phyloP scores from a whole-genome alignment of 441 rosid genomes.

The Euphorbia schlechtendalii region DNA sequence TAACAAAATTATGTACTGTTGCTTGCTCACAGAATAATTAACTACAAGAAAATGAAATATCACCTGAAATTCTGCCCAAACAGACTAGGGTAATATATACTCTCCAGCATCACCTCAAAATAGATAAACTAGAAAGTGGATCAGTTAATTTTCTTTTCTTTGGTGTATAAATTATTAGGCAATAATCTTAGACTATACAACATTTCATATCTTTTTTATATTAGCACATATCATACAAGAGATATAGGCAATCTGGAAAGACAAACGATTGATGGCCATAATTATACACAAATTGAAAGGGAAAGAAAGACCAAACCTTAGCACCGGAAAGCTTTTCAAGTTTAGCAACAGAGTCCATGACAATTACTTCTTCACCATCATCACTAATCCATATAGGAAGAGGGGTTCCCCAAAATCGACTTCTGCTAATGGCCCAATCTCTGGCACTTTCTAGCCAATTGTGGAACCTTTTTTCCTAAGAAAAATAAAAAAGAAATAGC shows the following conservation, averaged over 20 bases:
- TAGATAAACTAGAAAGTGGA: not conserved
- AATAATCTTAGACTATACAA: not conserved
- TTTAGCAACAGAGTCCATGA: constrained; percentile 76
- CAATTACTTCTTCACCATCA: constrained; percentile 70
- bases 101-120: not conserved
- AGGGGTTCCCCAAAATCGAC: constrained; percentile 99
- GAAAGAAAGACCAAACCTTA: constrained; percentile 45
- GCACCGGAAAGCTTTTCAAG: constrained; percentile 90
- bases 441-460: constrained; percentile 99
- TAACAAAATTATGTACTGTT: not conserved
- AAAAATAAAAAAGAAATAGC: not conserved
- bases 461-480: constrained; percentile 92
- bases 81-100: too few relatives aligned
- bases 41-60: not conserved
- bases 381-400: constrained; percentile 90
- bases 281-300: constrained; percentile 14
- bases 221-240: not conserved
- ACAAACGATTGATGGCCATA: not conserved
- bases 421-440: constrained; percentile 98
- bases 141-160: not conserved
- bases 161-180: not conserved
- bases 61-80: too few relatives aligned
- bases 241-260: not conserved
- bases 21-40: not conserved
- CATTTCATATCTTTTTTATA: not conserved